Evolutionary conservation across 2,329 filamentous ascomycete genomes (phyloP).

Genomic region (Pseudonectria foliicola): DNA sequence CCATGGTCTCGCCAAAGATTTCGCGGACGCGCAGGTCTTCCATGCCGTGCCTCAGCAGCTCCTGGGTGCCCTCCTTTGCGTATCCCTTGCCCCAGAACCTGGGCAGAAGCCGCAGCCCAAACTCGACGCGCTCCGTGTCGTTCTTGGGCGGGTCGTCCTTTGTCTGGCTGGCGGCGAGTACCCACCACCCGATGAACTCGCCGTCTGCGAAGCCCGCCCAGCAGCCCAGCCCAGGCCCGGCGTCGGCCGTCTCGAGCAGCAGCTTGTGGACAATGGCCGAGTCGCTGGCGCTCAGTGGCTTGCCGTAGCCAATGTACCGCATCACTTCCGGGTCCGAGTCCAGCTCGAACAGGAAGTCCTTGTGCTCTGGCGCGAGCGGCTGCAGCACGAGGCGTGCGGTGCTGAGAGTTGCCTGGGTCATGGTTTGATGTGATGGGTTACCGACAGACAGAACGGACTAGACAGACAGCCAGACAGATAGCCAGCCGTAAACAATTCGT

Average conservation of each 20-base stretch:
- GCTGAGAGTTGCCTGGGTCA: constrained; percentile 13
- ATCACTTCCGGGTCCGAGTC: constrained; percentile 15
- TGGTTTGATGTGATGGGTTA: too few relatives aligned
- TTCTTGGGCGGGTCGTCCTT: neutral
- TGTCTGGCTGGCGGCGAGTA: constrained; percentile 16
- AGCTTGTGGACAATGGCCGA: constrained; percentile 16
- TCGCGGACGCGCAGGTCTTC: constrained; percentile 18
- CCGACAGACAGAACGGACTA: too few relatives aligned
- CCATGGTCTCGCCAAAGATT: constrained; percentile 24
- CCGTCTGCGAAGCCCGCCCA: constrained; percentile 15
- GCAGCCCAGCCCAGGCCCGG: constrained; percentile 14
- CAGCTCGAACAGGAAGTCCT: constrained; percentile 13
- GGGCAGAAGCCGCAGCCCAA: constrained; percentile 21
- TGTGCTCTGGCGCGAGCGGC: constrained; percentile 12
- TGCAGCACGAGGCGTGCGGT: constrained; percentile 12
- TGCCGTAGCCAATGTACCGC: constrained; percentile 17
- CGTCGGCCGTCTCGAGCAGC: constrained; percentile 14
- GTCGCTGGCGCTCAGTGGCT: constrained; percentile 12
- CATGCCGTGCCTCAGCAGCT: constrained; percentile 22
- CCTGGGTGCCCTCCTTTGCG: constrained; percentile 24
- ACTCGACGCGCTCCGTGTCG: constrained; percentile 14
- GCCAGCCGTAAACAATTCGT: too few relatives aligned
- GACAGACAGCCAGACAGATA: too few relatives aligned
- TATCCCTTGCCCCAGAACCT: constrained; percentile 24
- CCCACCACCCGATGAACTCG: constrained; percentile 26